Evolutionary conservation across 2,329 filamentous ascomycete genomes (phyloP), one percentile per base, ranked within the genome.

Genomic region (Xylaria sp.): DNA sequence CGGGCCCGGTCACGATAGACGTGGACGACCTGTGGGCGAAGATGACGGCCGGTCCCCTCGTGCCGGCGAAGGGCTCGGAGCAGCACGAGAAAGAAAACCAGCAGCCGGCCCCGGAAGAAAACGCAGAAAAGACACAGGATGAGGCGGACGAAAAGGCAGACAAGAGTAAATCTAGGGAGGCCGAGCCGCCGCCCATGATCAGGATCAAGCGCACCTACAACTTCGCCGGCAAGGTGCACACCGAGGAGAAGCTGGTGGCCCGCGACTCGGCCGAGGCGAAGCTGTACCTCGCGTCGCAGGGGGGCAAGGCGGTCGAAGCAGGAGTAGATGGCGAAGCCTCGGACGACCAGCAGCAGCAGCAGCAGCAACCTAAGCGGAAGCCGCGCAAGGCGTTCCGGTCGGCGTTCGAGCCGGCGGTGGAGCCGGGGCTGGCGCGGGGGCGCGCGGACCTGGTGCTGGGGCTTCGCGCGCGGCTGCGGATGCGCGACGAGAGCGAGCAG

Each of bases 121-220:
- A 24, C 21, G 21, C n/a, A 21, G 37, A 50, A 21, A 20, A 34
- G 18, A n/a, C 39, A 48, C 13, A 41, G 2, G 42, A 50, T 47
- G 42, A 61, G 45, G 39, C 48, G 24, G 62, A 60, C n/a, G 53
- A 47, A 19, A 52, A 55, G 26, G 38, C 52, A 5, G 22, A 44
- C 9, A 24, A 42, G 17, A 51, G 50, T 13, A 50, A 60, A n/a
- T 29, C 45, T 1, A 24, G 20, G 21, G 69, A 71, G 1, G 44
- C 68, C 4, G 59, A 62, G 19, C 42, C 52, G 2, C 60, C 72
- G 2, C 69, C 73, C 4, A 78, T 77, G 73, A 77, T 91, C 63
- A 81, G 80, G 56, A 87, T 91, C 57, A 88, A 86, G 63, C 84
- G 87, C 24, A 87, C 83, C 13, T 91, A 90, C 72, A 88, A 87